Percentiles rank a stretch among this genome's conserved stretches.
Evolutionary conservation across 2,329 filamentous ascomycete species (phyloP).

Genomic region (Hymenoscyphus scutula): DNA sequence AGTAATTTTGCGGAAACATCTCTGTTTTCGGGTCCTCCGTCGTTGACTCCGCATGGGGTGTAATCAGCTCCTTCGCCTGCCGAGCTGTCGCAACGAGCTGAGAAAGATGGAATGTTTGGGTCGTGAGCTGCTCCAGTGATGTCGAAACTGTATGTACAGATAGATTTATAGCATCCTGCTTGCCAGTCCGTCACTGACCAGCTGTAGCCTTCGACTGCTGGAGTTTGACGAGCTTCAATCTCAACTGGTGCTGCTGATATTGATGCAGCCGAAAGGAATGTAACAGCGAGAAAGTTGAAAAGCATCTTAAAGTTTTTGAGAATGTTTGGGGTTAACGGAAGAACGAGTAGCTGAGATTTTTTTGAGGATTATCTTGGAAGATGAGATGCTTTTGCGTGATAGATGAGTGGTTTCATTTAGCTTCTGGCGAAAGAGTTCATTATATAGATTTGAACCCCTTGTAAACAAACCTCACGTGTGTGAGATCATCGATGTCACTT

Average conservation of each 20-base stretch:
- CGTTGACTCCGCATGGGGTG: conserved; percentile 11
- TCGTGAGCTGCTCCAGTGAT: conserved; percentile 10
- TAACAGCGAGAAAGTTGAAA: conserved; percentile 11
- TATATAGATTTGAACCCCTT: neutral
- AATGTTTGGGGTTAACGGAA: neutral
- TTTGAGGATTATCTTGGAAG: no score
- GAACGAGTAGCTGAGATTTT: no score
- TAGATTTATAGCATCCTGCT: conserved; percentile 14
- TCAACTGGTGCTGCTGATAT: conserved; percentile 12
- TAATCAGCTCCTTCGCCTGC: conserved; percentile 7
- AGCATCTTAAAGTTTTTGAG: conserved; percentile 7
- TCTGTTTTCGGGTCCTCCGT: conserved; percentile 11
- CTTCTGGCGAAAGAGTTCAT: neutral
- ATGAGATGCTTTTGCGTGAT: no score
- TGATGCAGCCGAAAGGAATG: conserved; percentile 8
- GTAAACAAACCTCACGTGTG: neutral
- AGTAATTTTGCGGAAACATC: conserved; percentile 16
- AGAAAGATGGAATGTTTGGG: conserved; percentile 16
- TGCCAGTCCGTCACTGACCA: conserved; percentile 18
- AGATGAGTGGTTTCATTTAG: no score
- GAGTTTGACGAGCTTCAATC: conserved; percentile 2
- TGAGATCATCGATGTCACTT: conserved; percentile 5
- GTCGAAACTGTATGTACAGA: conserved; percentile 20
- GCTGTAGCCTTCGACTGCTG: conserved; percentile 12
- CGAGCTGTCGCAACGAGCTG: conserved; percentile 14